Base-by-base conservation (phyloP, 805 yeast genomes). In the Maudiozyma bulderi region DNA sequence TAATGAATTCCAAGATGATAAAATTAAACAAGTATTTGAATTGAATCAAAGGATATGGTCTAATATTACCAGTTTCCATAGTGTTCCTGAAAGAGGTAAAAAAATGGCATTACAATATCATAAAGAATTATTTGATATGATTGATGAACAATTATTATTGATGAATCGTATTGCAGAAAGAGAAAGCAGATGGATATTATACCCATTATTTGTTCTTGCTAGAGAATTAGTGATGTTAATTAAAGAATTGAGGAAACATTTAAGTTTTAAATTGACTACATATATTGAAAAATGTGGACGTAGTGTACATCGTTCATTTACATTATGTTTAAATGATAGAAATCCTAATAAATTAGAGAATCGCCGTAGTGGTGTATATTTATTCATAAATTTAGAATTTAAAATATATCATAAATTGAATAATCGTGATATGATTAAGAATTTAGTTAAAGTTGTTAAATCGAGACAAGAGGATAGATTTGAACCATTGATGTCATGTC, bases 241-340 rank as follows among this genome's bases (percentile, higher is more conserved):
- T 11, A 15, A 28, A 8, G 13, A 48, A 6, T 30, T 35, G 35
- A 9, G 13, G 15, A 29, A 26, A 6, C 32, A 26, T 47, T 48
- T 43, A 41, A 46, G 14, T 14, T 6, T 45, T 13, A 15, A 14
- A 30, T 10, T 20, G 26, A 13, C 28, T 10, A 39, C 31, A 11
- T 40, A 28, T 15, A 74, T 72, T 50, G 61, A 78, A 53, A 65
- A 53, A 45, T 75, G 86, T 40, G 82, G 86, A 0, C 70, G 81
- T 52, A 73, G 82, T 2, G 72, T 88, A 48, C 88, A 87, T 63
- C 74, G 80, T 51, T 77, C 90, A 6, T 84, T 87, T 67, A 86
- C 84, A 50, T 61, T 84, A 4, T 86, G 95, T 53, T 70, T 89
- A 42, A 86, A 85, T 53, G 96, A 89, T 64, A 75, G 90, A 50